A percentile compares a stretch with the other conserved stretches of the same genome.
These are phyloP conservation scores for Penicillium sp. DNA, from an alignment of 2,329 filamentous ascomycete genomes.

Conservation along the genomic window DNA sequence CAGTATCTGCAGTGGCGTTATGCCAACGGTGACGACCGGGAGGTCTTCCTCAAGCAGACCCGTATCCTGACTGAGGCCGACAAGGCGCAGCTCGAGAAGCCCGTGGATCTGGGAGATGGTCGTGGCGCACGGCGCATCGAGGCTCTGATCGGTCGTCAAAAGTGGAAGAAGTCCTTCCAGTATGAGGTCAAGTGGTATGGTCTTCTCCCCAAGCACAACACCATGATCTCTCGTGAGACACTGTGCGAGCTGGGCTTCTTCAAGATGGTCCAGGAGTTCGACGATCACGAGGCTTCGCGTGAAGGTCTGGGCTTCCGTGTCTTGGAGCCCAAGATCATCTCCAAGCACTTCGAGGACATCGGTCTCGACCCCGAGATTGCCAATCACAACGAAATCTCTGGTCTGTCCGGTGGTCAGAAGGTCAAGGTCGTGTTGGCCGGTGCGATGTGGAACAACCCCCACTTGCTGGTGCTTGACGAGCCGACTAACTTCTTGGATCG, in stretches of 20 bases:
- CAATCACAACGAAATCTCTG: slow-evolving; percentile 97
- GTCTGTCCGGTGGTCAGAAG: slow-evolving; percentile 94
- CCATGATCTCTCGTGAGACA: slow-evolving; percentile 88
- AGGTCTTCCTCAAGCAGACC: slow-evolving; percentile 97
- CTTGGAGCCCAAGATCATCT: slow-evolving; percentile 88
- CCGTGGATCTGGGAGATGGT: slow-evolving; percentile 80
- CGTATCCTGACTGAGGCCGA: slow-evolving; percentile 84
- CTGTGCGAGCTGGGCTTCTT: slow-evolving; percentile 79
- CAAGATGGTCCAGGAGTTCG: slow-evolving; percentile 96
- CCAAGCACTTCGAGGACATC: slow-evolving; percentile 96
- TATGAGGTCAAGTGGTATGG: slow-evolving; percentile 96
- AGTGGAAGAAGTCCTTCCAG: slow-evolving; percentile 99
- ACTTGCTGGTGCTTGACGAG: slow-evolving; percentile 95
- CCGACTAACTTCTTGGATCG: slow-evolving; percentile 99
- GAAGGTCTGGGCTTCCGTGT: slow-evolving; percentile 96
- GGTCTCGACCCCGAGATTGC: slow-evolving; percentile 96
- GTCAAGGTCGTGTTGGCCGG: slow-evolving; percentile 97
- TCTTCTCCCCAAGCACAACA: slow-evolving; percentile 89
- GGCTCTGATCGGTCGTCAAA: slow-evolving; percentile 89
- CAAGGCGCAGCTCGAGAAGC: slow-evolving; percentile 86
- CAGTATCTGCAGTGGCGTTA: slow-evolving; percentile 99
- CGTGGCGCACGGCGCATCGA: slow-evolving; percentile 76
- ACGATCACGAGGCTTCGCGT: slow-evolving; percentile 97
- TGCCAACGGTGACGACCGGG: slow-evolving; percentile 92
- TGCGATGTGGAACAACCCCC: slow-evolving; percentile 98